Conservation (phyloP, 306 rosid genomes). For the Lathyrus aphaca region DNA sequence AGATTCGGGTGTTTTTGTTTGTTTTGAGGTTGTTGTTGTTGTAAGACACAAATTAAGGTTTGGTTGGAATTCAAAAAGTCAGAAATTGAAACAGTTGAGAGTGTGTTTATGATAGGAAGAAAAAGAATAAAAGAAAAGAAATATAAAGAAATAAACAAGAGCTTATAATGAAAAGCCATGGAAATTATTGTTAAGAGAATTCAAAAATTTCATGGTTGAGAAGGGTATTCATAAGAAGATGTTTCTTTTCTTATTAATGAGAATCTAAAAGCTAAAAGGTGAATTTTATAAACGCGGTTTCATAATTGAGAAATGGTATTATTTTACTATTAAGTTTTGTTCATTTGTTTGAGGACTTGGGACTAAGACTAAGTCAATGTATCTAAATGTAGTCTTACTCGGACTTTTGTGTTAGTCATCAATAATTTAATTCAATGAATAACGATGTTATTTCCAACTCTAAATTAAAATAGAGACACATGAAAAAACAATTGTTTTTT, state of each 20-base stretch:
- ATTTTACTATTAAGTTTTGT: neutral
- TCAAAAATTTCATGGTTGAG: conserved; percentile 50
- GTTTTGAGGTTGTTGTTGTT: conserved; percentile 24
- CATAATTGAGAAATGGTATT: neutral
- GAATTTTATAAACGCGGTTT: conserved; percentile 44
- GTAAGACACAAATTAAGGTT: conserved; percentile 67
- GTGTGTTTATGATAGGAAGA: conserved; percentile 42
- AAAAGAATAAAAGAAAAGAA: conserved; percentile 36
- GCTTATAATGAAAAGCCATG: conserved; percentile 53
- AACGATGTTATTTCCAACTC: conserved; percentile 25
- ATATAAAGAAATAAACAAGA: conserved; percentile 27
- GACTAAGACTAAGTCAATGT: conserved; percentile 52
- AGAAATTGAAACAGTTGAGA: conserved; percentile 79
- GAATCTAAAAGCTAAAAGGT: conserved; percentile 13
- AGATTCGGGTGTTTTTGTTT: conserved; percentile 39
- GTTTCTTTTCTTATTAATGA: conserved; percentile 11
- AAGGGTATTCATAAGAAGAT: neutral
- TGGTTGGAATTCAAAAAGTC: conserved; percentile 43
- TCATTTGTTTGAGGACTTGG: neutral
- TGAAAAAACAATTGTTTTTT: neutral
- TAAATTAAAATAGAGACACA: neutral
- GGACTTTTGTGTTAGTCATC: neutral
- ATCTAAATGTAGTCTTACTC: conserved; percentile 29
- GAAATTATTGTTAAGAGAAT: conserved; percentile 33
- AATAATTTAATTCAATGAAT: neutral